Evolutionary conservation across 257 asterid genomes (phyloP), one percentile per base, ranked within the genome.

Genomic region (Nicotiana paniculata): DNA sequence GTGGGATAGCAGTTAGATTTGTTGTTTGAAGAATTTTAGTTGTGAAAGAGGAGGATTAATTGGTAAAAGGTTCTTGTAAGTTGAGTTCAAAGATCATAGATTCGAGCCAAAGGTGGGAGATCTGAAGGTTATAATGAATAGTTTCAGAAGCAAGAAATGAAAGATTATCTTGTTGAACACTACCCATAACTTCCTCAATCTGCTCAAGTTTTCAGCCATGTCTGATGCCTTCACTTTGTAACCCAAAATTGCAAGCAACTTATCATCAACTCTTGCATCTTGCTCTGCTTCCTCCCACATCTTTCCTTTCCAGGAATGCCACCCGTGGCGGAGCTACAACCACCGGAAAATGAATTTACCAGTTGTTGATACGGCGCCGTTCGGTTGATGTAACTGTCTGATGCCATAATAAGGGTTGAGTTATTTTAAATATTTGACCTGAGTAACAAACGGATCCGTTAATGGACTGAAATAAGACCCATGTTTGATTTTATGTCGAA

Each of bases 41-140:
- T 58, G 3, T 81, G 12, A 28, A 28, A 28, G 32, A 28, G 32
- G 32, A 28, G 2, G 32, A 28, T 28, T 28, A 28, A 28, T 28
- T 28, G 6, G 59, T 68, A 59, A 84, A 84, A 10, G 89, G 80
- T 79, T 83, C 84, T 5, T 58, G 82, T 7, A 97, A 88, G 70
- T 92, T 88, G 75, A 92, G 80, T 15, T 89, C 94, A 51, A 93
- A 84, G 12, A 95, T 88, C 98, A 95, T 91, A 80, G 98, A 91
- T 64, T 88, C 92, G 46, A 95, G 92, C 95, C 95, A 95, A 0
- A 28, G 99, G 88, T 0, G 91, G 88, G 72, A 95, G 90, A 91
- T 95, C 96, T 46, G 99, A 90, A 3, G 99, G 99, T 95, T 95
- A 81, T 92, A 90, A 68, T 93, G 98, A 4, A 89, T 91, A 3